These are phyloP conservation scores for Wickerhamomyces sp. DNA, from an alignment of 1,139 yeast species.

Conservation along the genomic window DNA sequence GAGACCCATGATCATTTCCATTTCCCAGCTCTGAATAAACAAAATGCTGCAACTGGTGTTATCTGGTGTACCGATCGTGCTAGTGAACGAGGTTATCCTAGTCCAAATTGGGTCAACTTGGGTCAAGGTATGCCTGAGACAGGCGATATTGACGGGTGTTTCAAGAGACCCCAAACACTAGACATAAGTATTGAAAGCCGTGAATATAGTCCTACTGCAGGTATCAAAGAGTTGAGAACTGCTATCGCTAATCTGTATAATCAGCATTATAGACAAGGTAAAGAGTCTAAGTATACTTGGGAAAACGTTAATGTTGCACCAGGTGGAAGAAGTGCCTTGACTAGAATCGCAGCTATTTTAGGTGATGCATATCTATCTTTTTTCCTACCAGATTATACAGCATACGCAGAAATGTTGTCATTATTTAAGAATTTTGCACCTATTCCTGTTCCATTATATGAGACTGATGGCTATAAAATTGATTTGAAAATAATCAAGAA, in stretches of 20 bases:
- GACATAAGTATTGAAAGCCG: slow-evolving; percentile 50
- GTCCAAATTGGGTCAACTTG: slow-evolving; percentile 54
- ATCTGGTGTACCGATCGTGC: slow-evolving; percentile 71
- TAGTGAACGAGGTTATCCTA: slow-evolving; percentile 54
- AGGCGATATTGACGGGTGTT: slow-evolving; percentile 61
- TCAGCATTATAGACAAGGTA: slow-evolving; percentile 48
- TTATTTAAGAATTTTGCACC: slow-evolving; percentile 65
- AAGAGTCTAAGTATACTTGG: slow-evolving; percentile 53
- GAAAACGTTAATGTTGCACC: slow-evolving; percentile 67
- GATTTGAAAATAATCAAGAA: slow-evolving; percentile 52
- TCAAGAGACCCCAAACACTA: slow-evolving; percentile 49
- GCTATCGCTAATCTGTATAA: slow-evolving; percentile 63
- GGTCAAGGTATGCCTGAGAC: slow-evolving; percentile 75
- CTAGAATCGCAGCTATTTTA: slow-evolving; percentile 62
- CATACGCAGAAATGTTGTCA: slow-evolving; percentile 69
- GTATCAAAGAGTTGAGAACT: slow-evolving; percentile 51
- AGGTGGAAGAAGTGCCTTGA: slow-evolving; percentile 67
- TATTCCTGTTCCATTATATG: slow-evolving; percentile 61
- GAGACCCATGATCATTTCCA: slow-evolving; percentile 30
- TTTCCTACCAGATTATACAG: slow-evolving; percentile 67
- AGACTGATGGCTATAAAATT: slow-evolving; percentile 55
- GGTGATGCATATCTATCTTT: slow-evolving; percentile 59
- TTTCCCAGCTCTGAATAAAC: slow-evolving; percentile 59
- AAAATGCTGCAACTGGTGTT: slow-evolving; percentile 64
- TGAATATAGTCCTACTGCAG: slow-evolving; percentile 67